phyloP scores from a whole-genome alignment of 73 alveolate genomes.

The Paramecium pentaurelia region DNA sequence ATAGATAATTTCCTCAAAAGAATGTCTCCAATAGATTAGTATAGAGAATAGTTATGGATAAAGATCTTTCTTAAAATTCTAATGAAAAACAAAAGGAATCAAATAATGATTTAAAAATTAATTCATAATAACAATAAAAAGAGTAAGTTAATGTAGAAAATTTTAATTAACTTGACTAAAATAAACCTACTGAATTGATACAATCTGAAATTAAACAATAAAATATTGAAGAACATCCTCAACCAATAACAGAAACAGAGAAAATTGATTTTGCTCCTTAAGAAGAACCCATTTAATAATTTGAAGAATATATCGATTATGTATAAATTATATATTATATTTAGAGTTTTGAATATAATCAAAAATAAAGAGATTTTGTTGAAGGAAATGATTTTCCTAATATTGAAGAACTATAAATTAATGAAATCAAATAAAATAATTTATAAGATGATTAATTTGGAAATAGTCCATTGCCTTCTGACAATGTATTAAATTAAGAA shows the following conservation, averaged over 20 bases:
- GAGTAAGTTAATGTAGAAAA: not conserved
- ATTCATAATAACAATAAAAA: not conserved
- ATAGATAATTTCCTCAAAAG: not conserved
- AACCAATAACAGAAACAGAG: not conserved
- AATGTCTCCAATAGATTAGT: not conserved
- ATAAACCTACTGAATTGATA: not conserved
- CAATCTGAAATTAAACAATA: not conserved
- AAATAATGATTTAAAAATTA: not conserved
- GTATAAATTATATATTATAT: not conserved
- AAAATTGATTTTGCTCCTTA: conserved; percentile 11
- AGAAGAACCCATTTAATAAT: not conserved
- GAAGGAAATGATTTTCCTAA: conserved; percentile 27
- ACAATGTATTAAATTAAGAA: not conserved
- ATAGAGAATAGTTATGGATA: not conserved
- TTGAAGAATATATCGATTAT: not conserved
- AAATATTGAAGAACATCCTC: not conserved
- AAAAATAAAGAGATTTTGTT: not conserved
- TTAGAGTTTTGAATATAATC: not conserved
- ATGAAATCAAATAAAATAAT: not conserved
- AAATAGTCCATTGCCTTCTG: conserved; percentile 18
- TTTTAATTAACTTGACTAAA: not conserved
- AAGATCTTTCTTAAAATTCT: not conserved
- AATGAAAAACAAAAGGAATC: not conserved
- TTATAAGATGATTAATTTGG: not conserved
- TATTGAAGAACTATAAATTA: not conserved